Evolutionary conservation across 2,329 filamentous ascomycete species (phyloP).

Genomic region (Sarocladiaceae sp.): DNA sequence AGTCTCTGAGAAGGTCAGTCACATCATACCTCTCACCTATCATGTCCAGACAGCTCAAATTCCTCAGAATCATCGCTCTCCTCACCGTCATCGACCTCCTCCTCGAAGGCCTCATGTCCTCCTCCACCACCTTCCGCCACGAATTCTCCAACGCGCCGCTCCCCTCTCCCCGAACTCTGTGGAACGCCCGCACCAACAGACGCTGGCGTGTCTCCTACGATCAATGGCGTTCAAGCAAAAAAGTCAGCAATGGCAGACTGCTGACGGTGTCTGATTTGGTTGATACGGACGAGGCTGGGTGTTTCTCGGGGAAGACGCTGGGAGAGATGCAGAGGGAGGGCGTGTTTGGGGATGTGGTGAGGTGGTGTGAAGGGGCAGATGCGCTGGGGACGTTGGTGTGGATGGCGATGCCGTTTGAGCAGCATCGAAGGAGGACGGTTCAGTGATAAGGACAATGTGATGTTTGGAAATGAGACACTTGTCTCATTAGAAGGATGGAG

Average conservation of each 20-base stretch:
- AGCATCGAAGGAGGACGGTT: not conserved
- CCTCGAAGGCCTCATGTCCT: constrained; percentile 7
- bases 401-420: constrained; percentile 6
- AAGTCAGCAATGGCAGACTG: constrained; percentile 1
- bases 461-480: too few relatives aligned
- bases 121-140: not conserved
- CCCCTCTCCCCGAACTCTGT: constrained; percentile 5
- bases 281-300: not conserved
- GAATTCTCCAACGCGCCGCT: not conserved
- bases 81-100: constrained; percentile 8
- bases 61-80: not conserved
- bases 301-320: not conserved
- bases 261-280: not conserved
- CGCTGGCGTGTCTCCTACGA: constrained; percentile 7
- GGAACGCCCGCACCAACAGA: constrained; percentile 7
- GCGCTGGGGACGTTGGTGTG: constrained; percentile 6
- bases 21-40: not conserved
- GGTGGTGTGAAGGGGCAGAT: not conserved
- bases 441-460: too few relatives aligned
- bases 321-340: not conserved
- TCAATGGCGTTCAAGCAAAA: not conserved
- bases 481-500: too few relatives aligned
- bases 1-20: constrained; percentile 3
- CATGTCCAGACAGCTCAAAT: not conserved
- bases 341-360: not conserved